Base-by-base conservation (phyloP, 164 flowering plant species). In the Stephania yunnanensis region DNA sequence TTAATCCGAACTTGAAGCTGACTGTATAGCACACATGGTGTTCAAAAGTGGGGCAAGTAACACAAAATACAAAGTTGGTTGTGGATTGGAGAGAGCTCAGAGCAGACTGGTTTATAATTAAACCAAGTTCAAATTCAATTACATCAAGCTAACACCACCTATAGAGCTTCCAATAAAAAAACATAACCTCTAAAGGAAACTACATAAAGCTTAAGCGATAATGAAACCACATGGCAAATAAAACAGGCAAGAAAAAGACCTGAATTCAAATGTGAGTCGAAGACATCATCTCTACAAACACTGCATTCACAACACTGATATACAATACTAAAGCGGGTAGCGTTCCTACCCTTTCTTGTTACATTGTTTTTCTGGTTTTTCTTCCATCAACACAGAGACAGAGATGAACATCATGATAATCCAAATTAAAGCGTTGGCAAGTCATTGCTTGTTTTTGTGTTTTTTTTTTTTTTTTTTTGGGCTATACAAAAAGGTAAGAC, bases 361-460 rank as follows among this genome's bases (percentile, higher is more conserved):
- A 71, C 73, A 71, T n/a, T 46, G 29, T 20, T 71, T 70, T 45
- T 15, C 13, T 68, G 46, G 46, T 4, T 31, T 36, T 68, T 68
- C 71, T 36, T 68, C 46, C 71, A 68, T 68, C n/a, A 10, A 31
- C 11, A 73, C 12, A 72, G 8, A 72, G 8, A 73, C 55, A n/a
- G 12, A 30, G 10, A 4, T 42, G 22, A 31, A 44, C 19, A 30
- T 19, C 20, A 20, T 29, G 65, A 25, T 0, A n/a, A 71, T 20
- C 20, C 12, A 70, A 70, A 46, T 36, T 19, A 17, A 70, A 70
- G 36, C 22, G 36, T n/a, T 36, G 0, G 42, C 42, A 36, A 36
- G 42, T 36, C 42, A 36, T 36, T 58, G 15, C 64, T 50, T 19
- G 64, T n/a, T 58, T 3, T 17, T 5, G 6, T 19, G 19, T 19